Evolutionary conservation across 768 basidiomycete species (phyloP).

Genomic region (Podaxis sp.): DNA sequence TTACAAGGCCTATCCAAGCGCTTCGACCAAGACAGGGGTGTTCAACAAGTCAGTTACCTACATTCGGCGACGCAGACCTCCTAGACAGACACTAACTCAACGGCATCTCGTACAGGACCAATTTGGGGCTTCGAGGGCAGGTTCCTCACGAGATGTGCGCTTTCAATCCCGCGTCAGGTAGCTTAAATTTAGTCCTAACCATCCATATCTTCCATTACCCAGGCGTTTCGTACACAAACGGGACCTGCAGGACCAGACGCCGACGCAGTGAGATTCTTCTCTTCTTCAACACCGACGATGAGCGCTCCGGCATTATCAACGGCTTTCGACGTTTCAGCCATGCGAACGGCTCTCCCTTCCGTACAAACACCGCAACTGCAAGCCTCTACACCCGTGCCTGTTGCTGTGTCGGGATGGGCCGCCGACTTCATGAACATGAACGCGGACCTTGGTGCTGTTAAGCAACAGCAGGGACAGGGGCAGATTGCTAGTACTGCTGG

Average conservation of each 20-base stretch:
- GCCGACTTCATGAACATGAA: conserved; percentile 18
- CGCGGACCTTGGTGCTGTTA: neutral
- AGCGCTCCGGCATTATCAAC: conserved; percentile 19
- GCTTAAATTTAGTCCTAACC: neutral
- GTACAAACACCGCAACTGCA: conserved; percentile 23
- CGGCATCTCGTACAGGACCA: conserved; percentile 53
- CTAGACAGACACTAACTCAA: conserved; percentile 4
- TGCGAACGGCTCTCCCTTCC: conserved; percentile 48
- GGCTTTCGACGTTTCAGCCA: conserved; percentile 59
- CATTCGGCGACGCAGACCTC: conserved; percentile 4
- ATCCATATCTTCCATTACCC: neutral
- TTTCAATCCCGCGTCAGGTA: neutral
- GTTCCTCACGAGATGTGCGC: conserved; percentile 62
- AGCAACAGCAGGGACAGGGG: conserved; percentile 5
- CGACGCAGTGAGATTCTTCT: conserved; percentile 74
- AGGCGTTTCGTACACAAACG: conserved; percentile 64
- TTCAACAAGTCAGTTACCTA: conserved; percentile 58
- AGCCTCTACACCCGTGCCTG: conserved; percentile 28
- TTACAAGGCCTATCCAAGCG: conserved; percentile 77
- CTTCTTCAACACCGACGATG: conserved; percentile 25
- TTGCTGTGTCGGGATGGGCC: conserved; percentile 21
- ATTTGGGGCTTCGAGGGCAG: conserved; percentile 57
- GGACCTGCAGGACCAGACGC: conserved; percentile 45
- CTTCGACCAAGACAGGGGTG: conserved; percentile 75
- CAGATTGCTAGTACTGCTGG: neutral